phyloP scores from a whole-genome alignment of 208 protist genomes.

The Trypanosomatidae sp. region DNA sequence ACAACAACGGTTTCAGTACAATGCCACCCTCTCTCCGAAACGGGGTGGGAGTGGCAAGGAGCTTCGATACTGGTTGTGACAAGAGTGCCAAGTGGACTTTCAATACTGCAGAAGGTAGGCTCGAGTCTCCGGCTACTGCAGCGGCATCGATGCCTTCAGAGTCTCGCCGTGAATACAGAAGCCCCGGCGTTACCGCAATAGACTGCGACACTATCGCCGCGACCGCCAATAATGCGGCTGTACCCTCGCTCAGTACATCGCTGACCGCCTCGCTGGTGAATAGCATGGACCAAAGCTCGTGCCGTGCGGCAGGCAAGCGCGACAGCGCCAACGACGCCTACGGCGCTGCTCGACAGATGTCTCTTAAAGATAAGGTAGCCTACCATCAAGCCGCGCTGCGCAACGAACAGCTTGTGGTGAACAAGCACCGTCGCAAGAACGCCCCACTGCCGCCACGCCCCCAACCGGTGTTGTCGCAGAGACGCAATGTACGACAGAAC shows the following conservation, averaged over 20 bases:
- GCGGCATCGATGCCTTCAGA: neutral
- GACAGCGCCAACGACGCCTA: neutral
- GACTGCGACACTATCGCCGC: neutral
- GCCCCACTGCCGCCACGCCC: conserved; percentile 41
- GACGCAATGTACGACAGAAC: neutral
- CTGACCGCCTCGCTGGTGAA: neutral
- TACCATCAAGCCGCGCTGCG: conserved; percentile 56
- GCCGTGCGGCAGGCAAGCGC: neutral
- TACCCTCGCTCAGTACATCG: neutral
- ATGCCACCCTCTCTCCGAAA: neutral
- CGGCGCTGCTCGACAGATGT: conserved; percentile 14
- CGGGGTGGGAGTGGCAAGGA: neutral
- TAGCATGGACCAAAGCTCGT: neutral
- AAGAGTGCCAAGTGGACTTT: neutral
- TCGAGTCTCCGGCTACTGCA: neutral
- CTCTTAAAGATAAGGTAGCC: conserved; percentile 42
- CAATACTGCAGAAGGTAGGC: neutral
- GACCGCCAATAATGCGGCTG: neutral
- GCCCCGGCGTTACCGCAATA: neutral
- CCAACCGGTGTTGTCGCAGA: conserved; percentile 1
- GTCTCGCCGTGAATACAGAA: neutral
- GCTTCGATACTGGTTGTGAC: neutral
- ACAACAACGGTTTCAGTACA: neutral
- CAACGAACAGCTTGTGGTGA: conserved; percentile 53
- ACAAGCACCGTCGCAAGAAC: conserved; percentile 43